Evolutionary conservation across 2,329 filamentous ascomycete species (phyloP).

Genomic region (Aspergillus pseudoglaucus): DNA sequence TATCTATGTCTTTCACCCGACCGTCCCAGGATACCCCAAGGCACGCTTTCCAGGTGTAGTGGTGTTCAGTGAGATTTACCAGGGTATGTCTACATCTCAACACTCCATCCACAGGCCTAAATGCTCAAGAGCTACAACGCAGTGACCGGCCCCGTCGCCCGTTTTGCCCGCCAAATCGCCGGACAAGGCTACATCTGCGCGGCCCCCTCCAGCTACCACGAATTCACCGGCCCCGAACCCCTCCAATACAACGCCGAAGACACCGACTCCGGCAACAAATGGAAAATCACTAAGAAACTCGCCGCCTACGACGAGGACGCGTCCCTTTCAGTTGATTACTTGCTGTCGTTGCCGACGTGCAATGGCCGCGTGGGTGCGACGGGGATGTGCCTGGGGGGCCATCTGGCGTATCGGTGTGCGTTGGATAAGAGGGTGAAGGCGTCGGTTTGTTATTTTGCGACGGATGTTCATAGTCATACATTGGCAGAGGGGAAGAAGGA

Average conservation of each 20-base stretch:
- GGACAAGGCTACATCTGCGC: slow-evolving; percentile 91
- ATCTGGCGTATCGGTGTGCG: slow-evolving; percentile 67
- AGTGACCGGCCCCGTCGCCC: slow-evolving; percentile 85
- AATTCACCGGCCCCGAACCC: slow-evolving; percentile 79
- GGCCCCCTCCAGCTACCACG: slow-evolving; percentile 85
- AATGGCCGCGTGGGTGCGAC: slow-evolving; percentile 72
- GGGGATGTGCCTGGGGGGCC: slow-evolving; percentile 90
- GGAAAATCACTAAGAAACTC: slow-evolving; percentile 79
- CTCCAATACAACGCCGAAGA: slow-evolving; percentile 81
- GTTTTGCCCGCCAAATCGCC: slow-evolving; percentile 86
- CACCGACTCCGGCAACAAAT: slow-evolving; percentile 80
- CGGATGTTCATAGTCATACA: slow-evolving; percentile 75
- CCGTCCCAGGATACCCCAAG: slow-evolving; percentile 76
- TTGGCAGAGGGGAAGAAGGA: slow-evolving; percentile 64
- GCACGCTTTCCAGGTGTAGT: slow-evolving; percentile 85
- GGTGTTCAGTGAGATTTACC: slow-evolving; percentile 91
- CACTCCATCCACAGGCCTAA: not conserved
- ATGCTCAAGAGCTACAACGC: not conserved
- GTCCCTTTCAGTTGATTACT: slow-evolving; percentile 59
- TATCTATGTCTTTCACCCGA: slow-evolving; percentile 83
- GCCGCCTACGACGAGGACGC: slow-evolving; percentile 81
- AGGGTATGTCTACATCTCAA: slow-evolving; percentile 53
- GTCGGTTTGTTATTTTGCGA: slow-evolving; percentile 83
- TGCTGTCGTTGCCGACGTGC: slow-evolving; percentile 68
- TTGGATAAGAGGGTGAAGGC: slow-evolving; percentile 71